phyloP scores from a whole-genome alignment of 2,329 filamentous ascomycete genomes.

The Talaromyces albobiverticillius region DNA sequence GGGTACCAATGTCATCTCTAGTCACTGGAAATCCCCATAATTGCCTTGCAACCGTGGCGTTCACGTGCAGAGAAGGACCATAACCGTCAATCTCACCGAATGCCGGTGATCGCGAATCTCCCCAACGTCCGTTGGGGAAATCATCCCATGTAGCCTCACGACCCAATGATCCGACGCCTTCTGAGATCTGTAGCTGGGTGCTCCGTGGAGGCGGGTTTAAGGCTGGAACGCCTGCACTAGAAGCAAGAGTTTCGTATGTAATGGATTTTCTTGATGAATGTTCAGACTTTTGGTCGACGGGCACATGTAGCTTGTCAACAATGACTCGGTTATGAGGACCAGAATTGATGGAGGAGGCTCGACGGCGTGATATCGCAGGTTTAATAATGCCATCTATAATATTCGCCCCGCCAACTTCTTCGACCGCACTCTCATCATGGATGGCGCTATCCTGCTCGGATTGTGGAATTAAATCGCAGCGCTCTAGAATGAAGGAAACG shows the following conservation, averaged over 20 bases:
- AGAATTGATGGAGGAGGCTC: constrained; percentile 76
- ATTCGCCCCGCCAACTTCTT: constrained; percentile 24
- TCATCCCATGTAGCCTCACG: constrained; percentile 98
- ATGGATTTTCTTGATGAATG: constrained; percentile 35
- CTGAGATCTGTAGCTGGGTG: constrained; percentile 87
- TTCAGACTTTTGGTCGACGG: constrained; percentile 25
- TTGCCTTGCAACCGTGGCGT: constrained; percentile 74
- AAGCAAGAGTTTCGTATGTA: constrained; percentile 66
- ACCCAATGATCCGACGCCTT: constrained; percentile 84
- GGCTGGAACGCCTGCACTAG: constrained; percentile 71
- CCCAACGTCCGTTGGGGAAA: constrained; percentile 94
- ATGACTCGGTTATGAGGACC: constrained; percentile 87
- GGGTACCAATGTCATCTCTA: constrained; percentile 66
- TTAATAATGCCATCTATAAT: constrained; percentile 22
- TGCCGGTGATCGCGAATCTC: constrained; percentile 85
- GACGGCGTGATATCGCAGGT: constrained; percentile 47
- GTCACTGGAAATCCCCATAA: constrained; percentile 80
- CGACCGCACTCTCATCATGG: constrained; percentile 45
- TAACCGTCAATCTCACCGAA: constrained; percentile 99
- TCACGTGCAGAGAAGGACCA: constrained; percentile 90
- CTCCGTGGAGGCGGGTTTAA: constrained; percentile 68
- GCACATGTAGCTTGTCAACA: constrained; percentile 56
- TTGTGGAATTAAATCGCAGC: constrained; percentile 74
- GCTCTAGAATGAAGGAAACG: constrained; percentile 87
- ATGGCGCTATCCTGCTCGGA: constrained; percentile 40